These are phyloP conservation scores for Microdochium bolleyi DNA, from an alignment of 2,329 filamentous ascomycete genomes.

Conservation along the genomic window DNA sequence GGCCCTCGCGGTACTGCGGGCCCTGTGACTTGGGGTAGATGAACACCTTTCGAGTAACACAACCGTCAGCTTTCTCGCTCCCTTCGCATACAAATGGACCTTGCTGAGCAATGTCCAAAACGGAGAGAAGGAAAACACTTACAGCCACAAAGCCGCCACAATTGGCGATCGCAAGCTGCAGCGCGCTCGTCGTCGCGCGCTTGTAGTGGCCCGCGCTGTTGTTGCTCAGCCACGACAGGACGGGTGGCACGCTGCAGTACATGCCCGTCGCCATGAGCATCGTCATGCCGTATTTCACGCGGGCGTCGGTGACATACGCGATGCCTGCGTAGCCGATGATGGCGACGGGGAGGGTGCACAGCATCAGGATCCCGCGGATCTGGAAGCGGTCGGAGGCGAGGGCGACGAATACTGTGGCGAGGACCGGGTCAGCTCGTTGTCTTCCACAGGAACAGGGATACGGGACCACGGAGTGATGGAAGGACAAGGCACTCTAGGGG, in stretches of 20 bases:
- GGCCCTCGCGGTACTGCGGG: slow-evolving; percentile 51
- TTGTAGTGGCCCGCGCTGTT: slow-evolving; percentile 65
- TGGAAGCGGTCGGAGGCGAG: slow-evolving; percentile 53
- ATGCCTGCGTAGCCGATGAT: slow-evolving; percentile 60
- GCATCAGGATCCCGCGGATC: slow-evolving; percentile 53
- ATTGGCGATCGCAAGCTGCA: slow-evolving; percentile 61
- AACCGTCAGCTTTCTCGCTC: not conserved
- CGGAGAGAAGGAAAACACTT: slow-evolving; percentile 25
- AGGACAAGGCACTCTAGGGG: not conserved
- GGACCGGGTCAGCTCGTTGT: slow-evolving; percentile 1
- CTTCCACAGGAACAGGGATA: slow-evolving; percentile 3
- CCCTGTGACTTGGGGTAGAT: slow-evolving; percentile 49
- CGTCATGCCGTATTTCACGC: slow-evolving; percentile 56
- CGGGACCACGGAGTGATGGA: no score
- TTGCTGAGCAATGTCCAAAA: no score
- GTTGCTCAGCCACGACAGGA: slow-evolving; percentile 60
- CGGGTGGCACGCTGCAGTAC: slow-evolving; percentile 54
- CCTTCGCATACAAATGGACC: no score
- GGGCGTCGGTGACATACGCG: slow-evolving; percentile 41
- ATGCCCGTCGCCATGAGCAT: slow-evolving; percentile 60
- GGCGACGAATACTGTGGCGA: slow-evolving; percentile 36
- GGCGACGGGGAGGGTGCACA: slow-evolving; percentile 53
- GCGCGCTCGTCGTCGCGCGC: slow-evolving; percentile 55
- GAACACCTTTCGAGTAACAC: slow-evolving; percentile 32
- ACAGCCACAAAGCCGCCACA: slow-evolving; percentile 56